Percentiles rank a stretch among this genome's conserved stretches.
Evolutionary conservation across 805 yeast genomes (phyloP).

Genomic region (Myxozyma mucilagina): DNA sequence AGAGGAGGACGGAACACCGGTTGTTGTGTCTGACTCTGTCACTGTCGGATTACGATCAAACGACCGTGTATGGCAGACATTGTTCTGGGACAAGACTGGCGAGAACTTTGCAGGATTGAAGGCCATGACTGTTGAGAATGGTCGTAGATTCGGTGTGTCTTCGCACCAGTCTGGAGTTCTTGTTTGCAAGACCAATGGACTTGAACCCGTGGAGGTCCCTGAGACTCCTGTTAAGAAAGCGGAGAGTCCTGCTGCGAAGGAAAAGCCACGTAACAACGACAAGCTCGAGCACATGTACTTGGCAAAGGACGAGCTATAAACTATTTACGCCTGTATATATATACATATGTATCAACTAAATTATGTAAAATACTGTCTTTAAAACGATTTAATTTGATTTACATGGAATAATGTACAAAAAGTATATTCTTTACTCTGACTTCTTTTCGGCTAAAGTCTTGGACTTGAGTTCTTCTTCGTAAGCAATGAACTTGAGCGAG

Average conservation of each 20-base stretch:
- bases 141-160: slow-evolving; percentile 30
- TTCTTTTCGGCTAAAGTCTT: slow-evolving; percentile 16
- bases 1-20: slow-evolving; percentile 17
- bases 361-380: background rate
- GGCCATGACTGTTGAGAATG: slow-evolving; percentile 28
- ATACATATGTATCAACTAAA: background rate
- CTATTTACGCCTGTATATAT: background rate
- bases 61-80: slow-evolving; percentile 29
- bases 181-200: slow-evolving; percentile 28
- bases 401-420: background rate
- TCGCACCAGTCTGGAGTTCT: slow-evolving; percentile 29
- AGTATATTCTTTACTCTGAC: background rate
- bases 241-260: slow-evolving; percentile 3
- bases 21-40: slow-evolving; percentile 27
- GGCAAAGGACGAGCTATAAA: slow-evolving; percentile 27
- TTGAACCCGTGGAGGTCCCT: slow-evolving; percentile 27
- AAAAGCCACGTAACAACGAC: slow-evolving; percentile 8
- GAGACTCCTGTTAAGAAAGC: background rate
- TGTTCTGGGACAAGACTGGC: slow-evolving; percentile 29
- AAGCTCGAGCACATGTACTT: slow-evolving; percentile 27
- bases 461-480: slow-evolving; percentile 40
- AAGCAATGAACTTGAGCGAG: slow-evolving; percentile 89
- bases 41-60: slow-evolving; percentile 13
- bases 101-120: slow-evolving; percentile 21
- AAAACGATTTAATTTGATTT: background rate